Evolutionary conservation across 202 grass and related monocot genomes (phyloP).

Genomic region (Schoenoplectus triqueter): DNA sequence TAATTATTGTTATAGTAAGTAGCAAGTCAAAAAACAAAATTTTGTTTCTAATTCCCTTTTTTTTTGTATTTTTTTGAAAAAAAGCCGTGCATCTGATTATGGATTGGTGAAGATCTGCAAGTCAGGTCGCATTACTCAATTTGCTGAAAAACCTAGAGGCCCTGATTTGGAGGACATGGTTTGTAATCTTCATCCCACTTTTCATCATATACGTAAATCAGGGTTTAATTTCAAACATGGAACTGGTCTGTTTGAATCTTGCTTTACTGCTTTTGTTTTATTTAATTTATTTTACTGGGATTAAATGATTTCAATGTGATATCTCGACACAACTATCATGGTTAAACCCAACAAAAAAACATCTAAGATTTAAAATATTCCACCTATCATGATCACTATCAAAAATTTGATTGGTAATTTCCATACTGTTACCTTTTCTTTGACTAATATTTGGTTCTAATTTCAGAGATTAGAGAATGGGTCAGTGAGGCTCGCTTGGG

Average conservation of each 20-base stretch:
- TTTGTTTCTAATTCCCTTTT: slow-evolving; percentile 39
- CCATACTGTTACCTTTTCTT: background rate
- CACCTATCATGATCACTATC: background rate
- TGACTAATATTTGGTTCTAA: slow-evolving; percentile 14
- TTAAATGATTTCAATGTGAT: slow-evolving; percentile 7
- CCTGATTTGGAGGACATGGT: slow-evolving; percentile 64
- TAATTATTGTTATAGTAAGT: background rate
- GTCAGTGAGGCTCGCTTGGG: slow-evolving; percentile 5
- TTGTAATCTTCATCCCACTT: slow-evolving; percentile 22
- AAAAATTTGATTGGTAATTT: slow-evolving; percentile 9
- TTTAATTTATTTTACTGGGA: background rate
- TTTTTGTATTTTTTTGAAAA: slow-evolving; percentile 6
- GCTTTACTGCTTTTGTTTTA: background rate
- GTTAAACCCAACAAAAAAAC: background rate
- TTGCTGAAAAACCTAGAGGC: slow-evolving; percentile 70
- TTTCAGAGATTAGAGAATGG: slow-evolving; percentile 42
- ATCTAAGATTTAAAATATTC: background rate
- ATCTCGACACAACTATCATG: background rate
- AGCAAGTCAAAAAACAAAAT: slow-evolving; percentile 19
- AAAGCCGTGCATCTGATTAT: slow-evolving; percentile 73
- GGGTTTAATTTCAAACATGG: background rate
- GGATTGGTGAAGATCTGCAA: slow-evolving; percentile 69
- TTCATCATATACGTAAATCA: slow-evolving; percentile 13
- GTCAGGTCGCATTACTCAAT: slow-evolving; percentile 60
- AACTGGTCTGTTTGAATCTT: background rate